A percentile compares a stretch with the other conserved stretches of the same genome.
Conservation (phyloP, 2,329 filamentous ascomycete species). For the Passalora sequoiae region DNA sequence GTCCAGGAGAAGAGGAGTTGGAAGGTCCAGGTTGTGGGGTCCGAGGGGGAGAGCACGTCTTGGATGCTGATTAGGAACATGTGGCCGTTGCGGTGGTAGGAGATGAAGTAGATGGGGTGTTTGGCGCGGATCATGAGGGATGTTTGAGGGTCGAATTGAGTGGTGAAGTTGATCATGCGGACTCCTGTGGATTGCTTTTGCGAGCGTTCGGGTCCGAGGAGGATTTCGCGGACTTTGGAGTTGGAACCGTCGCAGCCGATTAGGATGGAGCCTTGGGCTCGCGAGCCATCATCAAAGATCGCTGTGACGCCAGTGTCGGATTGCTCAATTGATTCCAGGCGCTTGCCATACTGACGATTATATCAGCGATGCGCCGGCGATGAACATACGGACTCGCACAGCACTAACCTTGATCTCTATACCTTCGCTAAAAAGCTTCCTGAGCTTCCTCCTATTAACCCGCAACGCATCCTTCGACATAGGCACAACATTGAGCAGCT, state of each 20-base stretch:
- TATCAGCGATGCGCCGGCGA: too few relatives aligned
- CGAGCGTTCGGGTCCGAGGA: slow-evolving; percentile 11
- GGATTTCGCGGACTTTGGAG: slow-evolving; percentile 14
- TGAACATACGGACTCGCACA: too few relatives aligned
- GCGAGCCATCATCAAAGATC: slow-evolving; percentile 17
- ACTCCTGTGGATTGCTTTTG: slow-evolving; percentile 6
- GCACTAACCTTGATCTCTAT: slow-evolving; percentile 15
- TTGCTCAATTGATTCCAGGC: slow-evolving; percentile 5
- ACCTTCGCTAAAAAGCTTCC: slow-evolving; percentile 16
- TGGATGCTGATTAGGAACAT: slow-evolving; percentile 9
- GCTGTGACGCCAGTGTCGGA: slow-evolving; percentile 10
- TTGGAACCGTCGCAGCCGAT: slow-evolving; percentile 18
- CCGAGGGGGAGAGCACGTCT: slow-evolving; percentile 6
- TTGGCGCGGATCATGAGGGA: slow-evolving; percentile 5
- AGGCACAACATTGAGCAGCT: slow-evolving; percentile 9
- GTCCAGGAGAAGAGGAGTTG: slow-evolving; percentile 14
- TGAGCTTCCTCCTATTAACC: slow-evolving; percentile 16
- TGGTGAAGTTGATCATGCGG: slow-evolving; percentile 14
- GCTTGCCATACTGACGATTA: slow-evolving; percentile 18
- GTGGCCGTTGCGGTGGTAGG: slow-evolving; percentile 6
- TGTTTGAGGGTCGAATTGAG: slow-evolving; percentile 7
- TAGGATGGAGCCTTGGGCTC: slow-evolving; percentile 10
- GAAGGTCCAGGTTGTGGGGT: slow-evolving; percentile 10
- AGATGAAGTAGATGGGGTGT: slow-evolving; percentile 16
- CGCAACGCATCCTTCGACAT: slow-evolving; percentile 10